These are phyloP conservation scores for Backusella mclennaniae DNA, from an alignment of 192 early-diverging fungal genomes.

Conservation along the genomic window DNA sequence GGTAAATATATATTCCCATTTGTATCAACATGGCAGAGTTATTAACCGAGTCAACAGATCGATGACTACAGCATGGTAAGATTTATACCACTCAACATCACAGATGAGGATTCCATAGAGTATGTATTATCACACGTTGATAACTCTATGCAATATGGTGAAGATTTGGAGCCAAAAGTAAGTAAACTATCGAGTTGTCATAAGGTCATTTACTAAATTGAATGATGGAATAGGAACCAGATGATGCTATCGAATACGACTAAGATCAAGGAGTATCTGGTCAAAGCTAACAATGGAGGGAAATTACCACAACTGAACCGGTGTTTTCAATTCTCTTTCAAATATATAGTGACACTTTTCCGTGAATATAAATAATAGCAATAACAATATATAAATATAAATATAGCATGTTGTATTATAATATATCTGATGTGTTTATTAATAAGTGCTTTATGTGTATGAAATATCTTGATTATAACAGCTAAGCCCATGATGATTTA, in stretches of 20 bases:
- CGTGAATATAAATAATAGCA: not conserved
- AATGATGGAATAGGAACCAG: slow-evolving; percentile 30
- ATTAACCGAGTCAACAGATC: slow-evolving; percentile 50
- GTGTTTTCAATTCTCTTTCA: not conserved
- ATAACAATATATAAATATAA: not conserved
- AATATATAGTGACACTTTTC: not conserved
- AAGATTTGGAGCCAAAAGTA: slow-evolving; percentile 94
- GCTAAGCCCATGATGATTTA: not conserved
- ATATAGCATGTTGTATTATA: not conserved
- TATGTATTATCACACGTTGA: slow-evolving; percentile 87
- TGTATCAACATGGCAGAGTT: not conserved
- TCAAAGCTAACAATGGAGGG: slow-evolving; percentile 2
- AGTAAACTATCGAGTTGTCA: not conserved
- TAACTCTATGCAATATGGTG: slow-evolving; percentile 95
- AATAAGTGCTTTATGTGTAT: not conserved
- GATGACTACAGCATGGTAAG: slow-evolving; percentile 98
- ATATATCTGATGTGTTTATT: not conserved
- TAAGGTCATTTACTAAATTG: slow-evolving; percentile 13
- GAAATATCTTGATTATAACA: not conserved
- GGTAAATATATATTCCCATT: slow-evolving; percentile 30
- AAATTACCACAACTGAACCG: not conserved
- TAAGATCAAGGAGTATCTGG: not conserved
- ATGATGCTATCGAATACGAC: slow-evolving; percentile 29
- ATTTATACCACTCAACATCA: slow-evolving; percentile 91
- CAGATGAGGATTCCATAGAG: slow-evolving; percentile 91